phyloP scores from a whole-genome alignment of 139 green algal species.

The Picochlorum costavermella region DNA sequence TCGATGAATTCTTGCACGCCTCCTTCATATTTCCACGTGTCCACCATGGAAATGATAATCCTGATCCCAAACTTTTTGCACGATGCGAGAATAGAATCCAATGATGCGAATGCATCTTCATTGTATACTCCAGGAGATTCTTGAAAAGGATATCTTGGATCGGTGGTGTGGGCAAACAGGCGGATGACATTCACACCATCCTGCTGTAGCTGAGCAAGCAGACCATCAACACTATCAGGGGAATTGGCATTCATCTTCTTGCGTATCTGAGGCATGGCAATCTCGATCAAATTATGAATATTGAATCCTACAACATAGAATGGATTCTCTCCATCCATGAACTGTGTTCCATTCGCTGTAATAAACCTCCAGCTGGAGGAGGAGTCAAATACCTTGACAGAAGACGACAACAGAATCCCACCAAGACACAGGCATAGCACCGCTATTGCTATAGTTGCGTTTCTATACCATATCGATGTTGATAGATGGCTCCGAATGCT shows the following conservation, averaged over 20 bases:
- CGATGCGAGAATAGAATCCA: slow-evolving; percentile 62
- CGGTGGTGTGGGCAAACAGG: slow-evolving; percentile 56
- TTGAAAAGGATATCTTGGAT: slow-evolving; percentile 47
- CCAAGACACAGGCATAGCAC: background rate
- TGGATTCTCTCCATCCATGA: slow-evolving; percentile 44
- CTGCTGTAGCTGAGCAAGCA: too few relatives aligned
- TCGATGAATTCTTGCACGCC: slow-evolving; percentile 56
- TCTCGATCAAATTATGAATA: slow-evolving; percentile 30
- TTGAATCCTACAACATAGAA: slow-evolving; percentile 58
- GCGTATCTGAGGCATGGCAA: slow-evolving; percentile 10
- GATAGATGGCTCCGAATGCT: too few relatives aligned
- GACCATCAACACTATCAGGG: background rate
- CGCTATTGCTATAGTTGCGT: too few relatives aligned
- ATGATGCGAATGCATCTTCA: slow-evolving; percentile 44
- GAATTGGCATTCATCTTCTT: background rate
- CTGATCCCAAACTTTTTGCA: slow-evolving; percentile 46
- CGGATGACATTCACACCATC: slow-evolving; percentile 46
- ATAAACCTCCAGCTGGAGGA: background rate
- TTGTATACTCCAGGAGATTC: slow-evolving; percentile 45
- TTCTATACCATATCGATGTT: too few relatives aligned
- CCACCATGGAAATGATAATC: slow-evolving; percentile 52
- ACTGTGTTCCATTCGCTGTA: slow-evolving; percentile 20
- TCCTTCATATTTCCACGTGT: slow-evolving; percentile 65
- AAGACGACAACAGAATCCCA: background rate
- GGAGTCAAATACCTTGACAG: background rate